Percentiles rank a stretch among this genome's conserved stretches.
These are phyloP conservation scores for Typha latifolia DNA, from an alignment of 176 grass and related monocot genomes.

Conservation along the genomic window DNA sequence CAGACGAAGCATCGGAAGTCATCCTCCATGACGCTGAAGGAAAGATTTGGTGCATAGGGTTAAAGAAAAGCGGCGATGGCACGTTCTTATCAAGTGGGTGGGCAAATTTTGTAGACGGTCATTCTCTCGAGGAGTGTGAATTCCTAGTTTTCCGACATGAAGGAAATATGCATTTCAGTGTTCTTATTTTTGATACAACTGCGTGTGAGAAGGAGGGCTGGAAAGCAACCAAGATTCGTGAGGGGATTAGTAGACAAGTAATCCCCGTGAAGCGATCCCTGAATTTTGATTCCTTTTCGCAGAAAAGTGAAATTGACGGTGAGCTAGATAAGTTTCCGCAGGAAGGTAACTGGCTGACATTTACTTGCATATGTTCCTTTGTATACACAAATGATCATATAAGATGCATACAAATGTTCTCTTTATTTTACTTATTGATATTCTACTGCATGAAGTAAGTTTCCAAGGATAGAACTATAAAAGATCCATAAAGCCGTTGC, in stretches of 20 bases:
- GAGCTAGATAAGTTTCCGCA: too few species aligned
- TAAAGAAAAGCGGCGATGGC: conserved; percentile 35
- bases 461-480: too few species aligned
- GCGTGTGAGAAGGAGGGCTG: conserved; percentile 44
- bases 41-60: conserved; percentile 40
- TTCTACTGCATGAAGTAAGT: too few species aligned
- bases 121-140: conserved; percentile 54
- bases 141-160: conserved; percentile 71
- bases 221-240: background rate
- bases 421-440: too few species aligned
- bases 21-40: conserved; percentile 64
- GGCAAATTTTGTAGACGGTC: conserved; percentile 55
- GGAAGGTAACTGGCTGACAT: too few species aligned
- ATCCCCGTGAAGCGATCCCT: conserved; percentile 1
- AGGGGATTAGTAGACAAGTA: conserved; percentile 1
- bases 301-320: too few species aligned
- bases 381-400: too few species aligned
- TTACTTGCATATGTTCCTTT: too few species aligned
- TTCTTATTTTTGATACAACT: conserved; percentile 55
- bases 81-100: conserved; percentile 63
- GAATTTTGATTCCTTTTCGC: too few species aligned
- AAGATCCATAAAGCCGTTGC: too few species aligned
- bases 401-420: too few species aligned
- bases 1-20: conserved; percentile 24
- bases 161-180: conserved; percentile 48